Evolutionary conservation across 176 grass and related monocot genomes (phyloP).

Genomic region (Luzula sylvatica): DNA sequence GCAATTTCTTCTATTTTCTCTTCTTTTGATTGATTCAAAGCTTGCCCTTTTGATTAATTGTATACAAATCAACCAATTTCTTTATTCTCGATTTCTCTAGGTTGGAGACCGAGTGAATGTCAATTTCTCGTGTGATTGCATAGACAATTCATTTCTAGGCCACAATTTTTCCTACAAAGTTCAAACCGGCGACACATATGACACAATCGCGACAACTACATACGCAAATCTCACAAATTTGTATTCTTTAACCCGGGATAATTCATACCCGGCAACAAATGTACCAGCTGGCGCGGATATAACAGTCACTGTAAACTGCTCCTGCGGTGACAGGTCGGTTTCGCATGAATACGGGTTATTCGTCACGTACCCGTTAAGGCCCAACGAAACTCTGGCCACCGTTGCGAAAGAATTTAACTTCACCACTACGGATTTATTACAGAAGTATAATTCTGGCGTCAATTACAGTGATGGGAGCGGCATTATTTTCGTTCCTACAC

Average conservation of each 20-base stretch:
- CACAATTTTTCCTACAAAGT: constrained; percentile 20
- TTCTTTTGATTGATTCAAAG: not conserved
- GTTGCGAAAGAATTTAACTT: constrained; percentile 23
- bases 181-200: not conserved
- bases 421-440: constrained; percentile 22
- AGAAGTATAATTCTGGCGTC: constrained; percentile 48
- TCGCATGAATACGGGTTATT: constrained; percentile 60
- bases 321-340: constrained; percentile 36
- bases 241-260: constrained; percentile 28
- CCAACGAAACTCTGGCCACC: constrained; percentile 30
- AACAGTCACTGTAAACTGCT: constrained; percentile 64
- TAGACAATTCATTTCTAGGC: constrained; percentile 34
- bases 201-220: not conserved
- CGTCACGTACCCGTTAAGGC: constrained; percentile 50
- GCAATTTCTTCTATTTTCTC: constrained; percentile 8
- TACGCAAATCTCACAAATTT: constrained; percentile 54
- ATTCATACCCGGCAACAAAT: constrained; percentile 28
- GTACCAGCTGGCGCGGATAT: constrained; percentile 23
- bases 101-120: constrained; percentile 22
- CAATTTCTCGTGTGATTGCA: constrained; percentile 38
- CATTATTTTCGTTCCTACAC: constrained; percentile 47
- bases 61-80: too few species aligned
- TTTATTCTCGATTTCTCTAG: not conserved
- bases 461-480: constrained; percentile 19
- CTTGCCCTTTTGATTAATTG: not conserved